A percentile compares a stretch with the other conserved stretches of the same genome.
Conservation (phyloP, 1,284 basidiomycete genomes). For the Apiotrichum siamense region DNA sequence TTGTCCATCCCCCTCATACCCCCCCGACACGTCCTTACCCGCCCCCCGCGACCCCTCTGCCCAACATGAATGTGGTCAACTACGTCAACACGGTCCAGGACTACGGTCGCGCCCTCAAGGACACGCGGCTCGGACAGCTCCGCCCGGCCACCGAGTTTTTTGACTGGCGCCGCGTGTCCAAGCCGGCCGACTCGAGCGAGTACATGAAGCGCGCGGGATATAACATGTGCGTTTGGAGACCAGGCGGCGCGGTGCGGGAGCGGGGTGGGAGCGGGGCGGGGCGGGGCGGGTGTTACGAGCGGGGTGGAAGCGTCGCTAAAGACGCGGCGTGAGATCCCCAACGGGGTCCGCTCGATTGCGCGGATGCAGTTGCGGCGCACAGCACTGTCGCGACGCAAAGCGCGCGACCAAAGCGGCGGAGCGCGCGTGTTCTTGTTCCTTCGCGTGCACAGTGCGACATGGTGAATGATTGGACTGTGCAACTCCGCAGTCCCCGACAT, state of each 20-base stretch:
- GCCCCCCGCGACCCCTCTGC: neutral
- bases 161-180: slow-evolving; percentile 78
- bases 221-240: slow-evolving; percentile 29
- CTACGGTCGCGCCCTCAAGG: slow-evolving; percentile 67
- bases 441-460: too few species aligned
- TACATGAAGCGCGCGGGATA: slow-evolving; percentile 44
- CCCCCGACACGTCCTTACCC: neutral
- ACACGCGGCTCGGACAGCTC: slow-evolving; percentile 75
- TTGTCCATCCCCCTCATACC: neutral
- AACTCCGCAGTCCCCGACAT: too few species aligned
- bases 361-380: too few species aligned
- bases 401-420: too few species aligned
- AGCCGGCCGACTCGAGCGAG: slow-evolving; percentile 58
- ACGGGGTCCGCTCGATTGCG: neutral
- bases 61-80: slow-evolving; percentile 35
- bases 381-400: too few species aligned
- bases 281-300: neutral
- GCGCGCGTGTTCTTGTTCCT: too few species aligned
- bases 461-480: too few species aligned
- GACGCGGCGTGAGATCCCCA: too few species aligned
- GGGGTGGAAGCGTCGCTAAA: neutral
- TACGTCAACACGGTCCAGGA: slow-evolving; percentile 58
- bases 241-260: neutral
- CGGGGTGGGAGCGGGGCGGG: slow-evolving; percentile 50
- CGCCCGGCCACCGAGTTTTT: slow-evolving; percentile 72